Evolutionary conservation across 2,329 filamentous ascomycete species (phyloP).

Genomic region (Whalleya microplaca): DNA sequence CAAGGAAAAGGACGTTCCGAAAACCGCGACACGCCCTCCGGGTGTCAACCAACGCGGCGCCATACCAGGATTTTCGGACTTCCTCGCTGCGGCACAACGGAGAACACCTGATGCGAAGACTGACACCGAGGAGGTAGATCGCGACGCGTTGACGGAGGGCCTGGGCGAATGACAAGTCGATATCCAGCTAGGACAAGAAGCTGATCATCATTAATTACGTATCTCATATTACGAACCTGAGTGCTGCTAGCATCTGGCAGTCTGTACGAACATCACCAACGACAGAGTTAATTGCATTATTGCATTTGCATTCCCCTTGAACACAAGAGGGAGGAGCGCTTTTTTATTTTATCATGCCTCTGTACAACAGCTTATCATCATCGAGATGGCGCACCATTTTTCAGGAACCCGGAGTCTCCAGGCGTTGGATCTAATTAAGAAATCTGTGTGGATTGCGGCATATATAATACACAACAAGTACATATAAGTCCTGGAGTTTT

Average conservation of each 20-base stretch:
- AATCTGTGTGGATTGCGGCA: no score
- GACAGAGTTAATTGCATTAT: neutral
- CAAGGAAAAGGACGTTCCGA: slow-evolving; percentile 38
- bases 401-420: neutral
- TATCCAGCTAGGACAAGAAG: neutral
- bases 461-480: neutral
- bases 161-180: slow-evolving; percentile 47
- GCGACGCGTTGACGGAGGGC: slow-evolving; percentile 62
- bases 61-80: slow-evolving; percentile 71
- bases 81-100: slow-evolving; percentile 54
- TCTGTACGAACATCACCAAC: neutral
- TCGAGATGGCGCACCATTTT: neutral
- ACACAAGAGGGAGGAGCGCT: neutral
- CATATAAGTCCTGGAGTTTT: neutral
- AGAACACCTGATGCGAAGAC: slow-evolving; percentile 60
- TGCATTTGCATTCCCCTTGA: neutral
- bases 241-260: neutral
- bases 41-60: slow-evolving; percentile 80
- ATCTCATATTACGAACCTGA: neutral
- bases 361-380: neutral
- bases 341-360: neutral
- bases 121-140: slow-evolving; percentile 60
- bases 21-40: slow-evolving; percentile 54
- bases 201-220: neutral
- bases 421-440: neutral